Base-by-base conservation (phyloP, 2,329 filamentous ascomycete genomes). In the Aspergillus ochraceus region DNA sequence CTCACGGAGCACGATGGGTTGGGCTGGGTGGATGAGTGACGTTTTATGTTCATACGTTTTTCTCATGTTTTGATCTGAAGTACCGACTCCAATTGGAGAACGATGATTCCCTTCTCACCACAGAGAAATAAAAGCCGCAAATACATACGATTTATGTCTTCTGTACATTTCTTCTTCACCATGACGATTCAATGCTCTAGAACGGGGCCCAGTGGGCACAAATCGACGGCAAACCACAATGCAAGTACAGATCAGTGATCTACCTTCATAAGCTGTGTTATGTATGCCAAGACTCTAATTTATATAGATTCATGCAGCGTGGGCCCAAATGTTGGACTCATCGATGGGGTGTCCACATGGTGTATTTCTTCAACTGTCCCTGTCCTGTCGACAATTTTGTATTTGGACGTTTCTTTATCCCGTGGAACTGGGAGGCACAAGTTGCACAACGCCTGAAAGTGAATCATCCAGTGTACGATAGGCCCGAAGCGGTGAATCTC, bases 1-100 rank as follows among this genome's bases (percentile, higher is more conserved):
- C 64, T 64, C 60, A 57, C 22, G 59, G 65, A 58, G 55, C 59
- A 53, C 45, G 19, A 39, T 39, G 30, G 59, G 51, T 29, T 39
- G 54, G 52, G 54, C 51, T 49, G 61, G 56, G 57, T 46, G 45
- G 50, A 61, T 59, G 63, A 62, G 52, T 66, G 63, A 66, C 54
- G 64, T 58, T 64, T 29, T 42, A 58, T 54, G 49, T 49, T 50
- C 20, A 49, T 56, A 24, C 29, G 29, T 52, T 52, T 52, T 32
- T 32, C 11, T 22, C 19, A 47, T 47, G 42, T 47, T 20, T 24
- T 14, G 19, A 47, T 47, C 45, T 47, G 45, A 20, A 24, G 45
- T 47, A 20, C n/a, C 22, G 45, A 47, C 45, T 24, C 45, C 36
- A n/a, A 4, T 14, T 47, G 45, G 45, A 47, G 45, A 11, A 8